Percentiles rank a stretch among this genome's conserved stretches.
These are phyloP conservation scores for Ceratorhiza oryzae-sativae DNA, from an alignment of 1,284 basidiomycete genomes.

Conservation along the genomic window DNA sequence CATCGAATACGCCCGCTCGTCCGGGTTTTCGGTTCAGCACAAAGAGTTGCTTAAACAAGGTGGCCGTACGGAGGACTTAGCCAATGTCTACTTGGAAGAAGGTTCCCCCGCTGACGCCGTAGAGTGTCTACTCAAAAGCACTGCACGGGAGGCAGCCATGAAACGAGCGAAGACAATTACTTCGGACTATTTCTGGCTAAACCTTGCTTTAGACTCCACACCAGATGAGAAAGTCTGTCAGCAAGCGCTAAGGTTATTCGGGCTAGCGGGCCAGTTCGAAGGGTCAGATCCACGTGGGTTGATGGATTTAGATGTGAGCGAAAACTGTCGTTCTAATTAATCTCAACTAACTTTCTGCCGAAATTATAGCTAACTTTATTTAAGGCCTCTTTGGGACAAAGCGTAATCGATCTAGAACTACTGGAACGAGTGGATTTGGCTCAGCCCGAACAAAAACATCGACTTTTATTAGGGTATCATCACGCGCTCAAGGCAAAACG, in stretches of 20 bases:
- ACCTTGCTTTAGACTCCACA: conserved; percentile 1
- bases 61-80: conserved; percentile 14
- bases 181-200: conserved; percentile 13
- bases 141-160: neutral
- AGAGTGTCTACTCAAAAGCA: neutral
- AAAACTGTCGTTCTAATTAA: too few species aligned
- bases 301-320: conserved; percentile 1
- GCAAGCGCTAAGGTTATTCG: neutral
- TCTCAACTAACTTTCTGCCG: neutral
- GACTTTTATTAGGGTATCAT: conserved; percentile 4
- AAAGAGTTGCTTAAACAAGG: conserved; percentile 24
- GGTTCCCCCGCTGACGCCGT: conserved; percentile 14
- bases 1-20: conserved; percentile 22
- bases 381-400: neutral
- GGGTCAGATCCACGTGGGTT: neutral
- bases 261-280: neutral
- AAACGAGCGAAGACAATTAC: neutral
- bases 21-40: conserved; percentile 1
- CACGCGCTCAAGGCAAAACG: neutral
- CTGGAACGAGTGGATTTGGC: neutral
- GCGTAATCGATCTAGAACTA: neutral
- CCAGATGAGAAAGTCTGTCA: neutral
- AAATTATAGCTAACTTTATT: neutral
- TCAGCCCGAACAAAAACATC: neutral
- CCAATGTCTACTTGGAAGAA: conserved; percentile 15